Evolutionary conservation across 1,284 basidiomycete species (phyloP), one percentile per base, ranked within the genome.

Genomic region (Cryptococcus maquisensis): DNA sequence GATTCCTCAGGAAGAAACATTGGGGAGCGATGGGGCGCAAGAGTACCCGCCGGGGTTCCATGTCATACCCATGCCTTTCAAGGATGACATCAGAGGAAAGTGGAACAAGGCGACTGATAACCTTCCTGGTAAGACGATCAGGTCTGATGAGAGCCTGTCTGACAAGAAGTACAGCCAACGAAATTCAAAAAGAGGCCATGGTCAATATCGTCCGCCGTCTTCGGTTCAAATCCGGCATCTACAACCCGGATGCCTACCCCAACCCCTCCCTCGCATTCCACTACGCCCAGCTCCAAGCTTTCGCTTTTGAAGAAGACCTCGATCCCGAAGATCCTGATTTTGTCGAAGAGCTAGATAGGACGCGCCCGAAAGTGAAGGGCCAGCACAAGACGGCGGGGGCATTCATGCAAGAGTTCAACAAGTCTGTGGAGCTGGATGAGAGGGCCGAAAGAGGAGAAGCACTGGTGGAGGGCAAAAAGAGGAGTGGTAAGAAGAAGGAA

Each of bases 1-100:
- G 54, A 75, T 98, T 20, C 94, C 95, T 10, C 92, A 95, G 81
- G 88, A 84, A 59, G 90, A 95, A 73, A 82, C 82, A 35, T 77
- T 80, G 36, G 84, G 86, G 47, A 83, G 86, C 42, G 83, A 81
- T 8, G 89, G 88, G 1, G 86, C 71, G 2, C 82, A 90, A 81
- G 80, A 82, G 40, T 84, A 88, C 49, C 90, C 95, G 20, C 85
- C 90, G 0, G 96, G 96, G 1, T 90, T 98, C 72, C 90, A 98
- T 75, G 79, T 98, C 49, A 87, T 97, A 56, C 85, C 86, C 10
- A 75, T 98, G 23, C 94, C 95, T 0, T 99, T 88, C 68, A 88
- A 89, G 7, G 95, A 99, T 69, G 96, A 98, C 67, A 86, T 98
- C 47, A 85, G 95, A 45, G 80, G 82, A 32, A 85, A 86, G 7